Percentiles rank a stretch among this genome's conserved stretches.
Evolutionary conservation across 2,329 filamentous ascomycete genomes (phyloP).

Genomic region (Diaporthe ilicicola): DNA sequence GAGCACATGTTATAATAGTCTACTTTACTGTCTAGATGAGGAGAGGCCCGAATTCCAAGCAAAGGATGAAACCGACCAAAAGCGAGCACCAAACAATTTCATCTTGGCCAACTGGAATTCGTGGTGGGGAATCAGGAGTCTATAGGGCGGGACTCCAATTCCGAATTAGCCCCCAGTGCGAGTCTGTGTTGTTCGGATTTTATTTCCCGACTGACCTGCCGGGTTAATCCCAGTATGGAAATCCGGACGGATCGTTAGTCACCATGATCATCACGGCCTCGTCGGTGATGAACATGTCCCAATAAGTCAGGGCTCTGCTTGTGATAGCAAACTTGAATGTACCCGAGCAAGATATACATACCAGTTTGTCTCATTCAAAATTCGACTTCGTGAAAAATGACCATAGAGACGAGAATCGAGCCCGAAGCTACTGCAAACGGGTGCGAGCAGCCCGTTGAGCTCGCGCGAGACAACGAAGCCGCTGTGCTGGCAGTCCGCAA

Average conservation of each 20-base stretch:
- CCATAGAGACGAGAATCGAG: neutral
- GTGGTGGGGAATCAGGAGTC: neutral
- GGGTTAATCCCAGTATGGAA: neutral
- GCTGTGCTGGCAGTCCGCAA: conserved; percentile 31
- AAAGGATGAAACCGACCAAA: too few relatives aligned
- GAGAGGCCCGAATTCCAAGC: too few relatives aligned
- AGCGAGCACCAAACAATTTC: neutral
- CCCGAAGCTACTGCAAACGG: neutral
- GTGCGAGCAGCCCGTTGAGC: neutral
- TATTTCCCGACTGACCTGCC: neutral
- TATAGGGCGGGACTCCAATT: neutral
- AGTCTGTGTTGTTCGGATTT: neutral
- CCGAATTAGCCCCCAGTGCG: neutral
- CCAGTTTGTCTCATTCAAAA: too few relatives aligned
- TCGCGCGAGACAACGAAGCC: conserved; percentile 5
- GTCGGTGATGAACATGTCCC: neutral
- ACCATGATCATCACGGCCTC: neutral
- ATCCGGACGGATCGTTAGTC: neutral
- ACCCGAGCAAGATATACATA: fast-evolving
- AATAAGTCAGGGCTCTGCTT: neutral
- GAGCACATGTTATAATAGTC: neutral
- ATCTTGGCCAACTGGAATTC: neutral
- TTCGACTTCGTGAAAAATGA: neutral
- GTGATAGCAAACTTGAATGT: too few relatives aligned
- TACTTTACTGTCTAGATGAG: too few relatives aligned